Conservation (phyloP, 169 alveolate species). For the Babesia ovis region DNA sequence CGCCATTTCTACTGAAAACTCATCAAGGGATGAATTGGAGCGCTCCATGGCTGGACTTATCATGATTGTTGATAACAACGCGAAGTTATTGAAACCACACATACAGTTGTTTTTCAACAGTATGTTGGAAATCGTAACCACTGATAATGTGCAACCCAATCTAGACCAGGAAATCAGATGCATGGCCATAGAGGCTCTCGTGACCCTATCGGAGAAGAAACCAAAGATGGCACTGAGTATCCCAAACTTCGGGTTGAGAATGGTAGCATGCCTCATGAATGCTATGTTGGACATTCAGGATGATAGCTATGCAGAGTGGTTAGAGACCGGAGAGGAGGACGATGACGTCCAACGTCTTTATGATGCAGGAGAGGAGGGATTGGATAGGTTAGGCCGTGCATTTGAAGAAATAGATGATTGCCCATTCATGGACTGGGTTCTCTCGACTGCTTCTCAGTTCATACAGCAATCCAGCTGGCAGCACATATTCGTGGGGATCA, state of each 20-base stretch:
- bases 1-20: constrained; percentile 63
- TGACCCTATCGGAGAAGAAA: constrained; percentile 74
- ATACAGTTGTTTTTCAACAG: constrained; percentile 63
- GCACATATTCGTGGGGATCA: constrained; percentile 83
- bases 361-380: constrained; percentile 84
- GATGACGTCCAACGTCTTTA: constrained; percentile 81
- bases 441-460: constrained; percentile 77
- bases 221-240: constrained; percentile 77
- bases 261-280: constrained; percentile 71
- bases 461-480: constrained; percentile 82
- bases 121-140: constrained; percentile 68
- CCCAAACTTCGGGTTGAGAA: constrained; percentile 76
- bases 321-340: constrained; percentile 80
- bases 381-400: constrained; percentile 84
- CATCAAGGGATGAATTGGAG: constrained; percentile 76
- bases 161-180: constrained; percentile 73
- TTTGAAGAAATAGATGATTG: constrained; percentile 75
- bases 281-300: constrained; percentile 84
- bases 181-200: constrained; percentile 76
- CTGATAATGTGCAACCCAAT: constrained; percentile 60
- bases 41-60: constrained; percentile 71
- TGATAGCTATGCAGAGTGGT: constrained; percentile 82
- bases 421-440: constrained; percentile 77
- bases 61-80: constrained; percentile 76
- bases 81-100: constrained; percentile 70